Evolutionary conservation across 176 grass and related monocot genomes (phyloP).

Genomic region (Zoysia japonica): DNA sequence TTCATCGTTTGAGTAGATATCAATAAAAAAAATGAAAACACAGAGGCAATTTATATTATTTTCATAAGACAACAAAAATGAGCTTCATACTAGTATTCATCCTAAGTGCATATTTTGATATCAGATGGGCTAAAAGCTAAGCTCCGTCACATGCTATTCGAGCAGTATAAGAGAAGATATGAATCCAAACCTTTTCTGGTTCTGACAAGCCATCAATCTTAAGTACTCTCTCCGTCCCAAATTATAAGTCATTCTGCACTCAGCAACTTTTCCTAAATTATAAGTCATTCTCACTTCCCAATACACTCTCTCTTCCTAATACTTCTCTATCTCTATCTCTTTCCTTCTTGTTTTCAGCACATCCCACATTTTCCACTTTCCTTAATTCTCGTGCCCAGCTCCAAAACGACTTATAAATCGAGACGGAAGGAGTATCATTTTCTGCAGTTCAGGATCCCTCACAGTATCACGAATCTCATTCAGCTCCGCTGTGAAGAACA

Average conservation of each 20-base stretch:
- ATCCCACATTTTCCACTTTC: too few relatives aligned
- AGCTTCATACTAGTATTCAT: not conserved
- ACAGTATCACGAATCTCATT: conserved; percentile 60
- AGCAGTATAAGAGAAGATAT: not conserved
- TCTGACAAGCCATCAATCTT: conserved; percentile 62
- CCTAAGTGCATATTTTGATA: not conserved
- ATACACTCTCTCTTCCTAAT: too few relatives aligned
- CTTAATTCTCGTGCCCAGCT: too few relatives aligned
- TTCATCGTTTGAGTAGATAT: too few relatives aligned
- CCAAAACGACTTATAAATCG: too few relatives aligned
- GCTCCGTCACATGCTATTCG: not conserved
- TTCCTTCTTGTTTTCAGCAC: too few relatives aligned
- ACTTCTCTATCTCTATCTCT: too few relatives aligned
- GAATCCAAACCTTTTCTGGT: conserved; percentile 58
- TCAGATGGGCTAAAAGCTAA: conserved; percentile 10
- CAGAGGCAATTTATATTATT: too few relatives aligned
- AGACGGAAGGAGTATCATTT: conserved; percentile 33
- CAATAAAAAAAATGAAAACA: too few relatives aligned
- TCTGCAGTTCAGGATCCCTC: conserved; percentile 58
- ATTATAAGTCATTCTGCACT: too few relatives aligned
- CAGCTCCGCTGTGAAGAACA: conserved; percentile 46
- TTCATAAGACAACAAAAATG: not conserved
- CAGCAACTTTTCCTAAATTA: too few relatives aligned
- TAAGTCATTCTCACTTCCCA: too few relatives aligned
- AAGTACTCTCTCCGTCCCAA: not conserved